Evolutionary conservation across 768 basidiomycete species (phyloP).

Genomic region (Podaxis rugospora): DNA sequence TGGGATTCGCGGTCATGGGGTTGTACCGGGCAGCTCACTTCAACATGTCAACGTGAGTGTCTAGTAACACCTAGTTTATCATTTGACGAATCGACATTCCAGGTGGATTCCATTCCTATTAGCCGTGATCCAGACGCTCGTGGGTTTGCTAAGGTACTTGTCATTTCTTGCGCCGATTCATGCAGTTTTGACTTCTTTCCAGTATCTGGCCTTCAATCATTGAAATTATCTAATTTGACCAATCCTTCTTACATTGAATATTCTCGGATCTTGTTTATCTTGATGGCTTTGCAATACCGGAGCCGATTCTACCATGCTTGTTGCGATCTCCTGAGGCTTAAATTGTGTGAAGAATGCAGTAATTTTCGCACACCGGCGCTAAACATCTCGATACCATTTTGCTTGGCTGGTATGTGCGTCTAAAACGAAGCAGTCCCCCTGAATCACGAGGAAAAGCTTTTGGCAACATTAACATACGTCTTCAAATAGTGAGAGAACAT

Average conservation of each 20-base stretch:
- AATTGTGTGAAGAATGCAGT: no score
- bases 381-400: no score
- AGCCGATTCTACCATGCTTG: no score
- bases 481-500: no score
- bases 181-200: slow-evolving; percentile 2
- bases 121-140: slow-evolving; percentile 37
- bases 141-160: slow-evolving; percentile 37
- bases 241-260: background rate
- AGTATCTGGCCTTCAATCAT: slow-evolving; percentile 44
- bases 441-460: no score
- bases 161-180: background rate
- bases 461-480: no score
- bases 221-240: slow-evolving; percentile 31
- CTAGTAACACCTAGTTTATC: background rate
- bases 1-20: slow-evolving; percentile 41
- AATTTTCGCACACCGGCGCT: no score
- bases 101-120: slow-evolving; percentile 46
- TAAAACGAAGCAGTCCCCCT: no score
- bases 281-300: background rate
- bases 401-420: no score
- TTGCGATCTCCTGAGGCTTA: no score
- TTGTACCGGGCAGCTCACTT: slow-evolving; percentile 41
- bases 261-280: background rate
- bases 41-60: slow-evolving; percentile 46
- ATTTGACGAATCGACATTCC: background rate